A percentile compares a stretch with the other conserved stretches of the same genome.
Evolutionary conservation across 306 rosid species (phyloP).

Genomic region (Cicer pinnatifidum): DNA sequence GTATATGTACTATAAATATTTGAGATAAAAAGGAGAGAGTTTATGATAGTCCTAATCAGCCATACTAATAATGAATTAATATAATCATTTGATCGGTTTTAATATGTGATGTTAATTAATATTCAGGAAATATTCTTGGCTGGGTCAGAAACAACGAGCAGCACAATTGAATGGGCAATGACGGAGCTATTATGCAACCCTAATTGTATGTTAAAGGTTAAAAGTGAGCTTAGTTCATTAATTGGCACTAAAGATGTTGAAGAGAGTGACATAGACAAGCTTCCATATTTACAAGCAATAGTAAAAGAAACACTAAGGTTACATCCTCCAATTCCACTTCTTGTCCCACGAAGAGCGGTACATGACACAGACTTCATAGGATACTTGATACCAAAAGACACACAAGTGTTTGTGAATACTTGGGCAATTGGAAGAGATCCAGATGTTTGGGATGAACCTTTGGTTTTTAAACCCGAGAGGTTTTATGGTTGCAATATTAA

Average conservation of each 20-base stretch:
- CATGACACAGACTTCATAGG: conserved; percentile 55
- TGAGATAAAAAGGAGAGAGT: no score
- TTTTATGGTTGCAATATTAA: conserved; percentile 37
- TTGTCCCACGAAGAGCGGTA: conserved; percentile 56
- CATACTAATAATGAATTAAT: no score
- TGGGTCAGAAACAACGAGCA: conserved; percentile 65
- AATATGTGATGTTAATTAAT: neutral
- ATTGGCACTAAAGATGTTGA: conserved; percentile 49
- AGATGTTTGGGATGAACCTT: conserved; percentile 53
- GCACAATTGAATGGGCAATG: conserved; percentile 63
- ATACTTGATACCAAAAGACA: conserved; percentile 54
- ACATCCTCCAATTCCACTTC: conserved; percentile 66
- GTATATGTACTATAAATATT: no score
- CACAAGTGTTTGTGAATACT: conserved; percentile 59
- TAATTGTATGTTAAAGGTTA: conserved; percentile 39
- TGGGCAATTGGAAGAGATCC: conserved; percentile 77
- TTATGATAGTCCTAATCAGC: no score
- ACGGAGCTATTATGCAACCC: conserved; percentile 52
- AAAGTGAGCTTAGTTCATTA: conserved; percentile 50
- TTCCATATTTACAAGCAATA: conserved; percentile 51
- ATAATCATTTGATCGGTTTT: neutral
- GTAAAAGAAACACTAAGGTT: conserved; percentile 59
- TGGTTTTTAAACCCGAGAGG: conserved; percentile 57
- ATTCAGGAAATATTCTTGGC: conserved; percentile 64
- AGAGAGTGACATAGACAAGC: conserved; percentile 60